Conservation (phyloP, 306 rosid genomes). For the Hylodesmum podocarpum region DNA sequence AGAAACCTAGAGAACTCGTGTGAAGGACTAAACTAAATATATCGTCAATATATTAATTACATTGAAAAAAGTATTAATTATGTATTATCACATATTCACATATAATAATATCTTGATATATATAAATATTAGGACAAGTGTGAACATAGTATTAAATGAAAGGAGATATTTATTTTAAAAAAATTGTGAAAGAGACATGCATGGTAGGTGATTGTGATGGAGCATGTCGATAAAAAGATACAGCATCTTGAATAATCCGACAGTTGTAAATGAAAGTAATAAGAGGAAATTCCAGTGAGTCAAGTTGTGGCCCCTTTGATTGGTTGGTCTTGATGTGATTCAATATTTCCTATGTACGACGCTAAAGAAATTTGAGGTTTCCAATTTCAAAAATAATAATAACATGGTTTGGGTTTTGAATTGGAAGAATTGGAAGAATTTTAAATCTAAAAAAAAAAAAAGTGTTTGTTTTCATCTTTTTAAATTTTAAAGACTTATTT, state of each 20-base stretch:
- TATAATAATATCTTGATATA: no score
- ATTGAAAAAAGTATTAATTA: not conserved
- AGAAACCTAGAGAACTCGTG: not conserved
- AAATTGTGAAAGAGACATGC: not conserved
- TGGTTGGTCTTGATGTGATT: conserved; percentile 2
- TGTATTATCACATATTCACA: not conserved
- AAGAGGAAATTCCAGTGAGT: not conserved
- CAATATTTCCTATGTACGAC: not conserved
- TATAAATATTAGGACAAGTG: not conserved
- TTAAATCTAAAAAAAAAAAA: no score
- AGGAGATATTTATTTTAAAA: not conserved
- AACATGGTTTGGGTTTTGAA: no score
- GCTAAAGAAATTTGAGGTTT: not conserved
- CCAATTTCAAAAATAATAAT: not conserved
- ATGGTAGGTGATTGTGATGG: conserved; percentile 27
- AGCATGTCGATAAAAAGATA: not conserved
- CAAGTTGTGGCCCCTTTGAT: not conserved
- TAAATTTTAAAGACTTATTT: no score
- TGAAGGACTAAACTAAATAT: not conserved
- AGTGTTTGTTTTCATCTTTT: no score
- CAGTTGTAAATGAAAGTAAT: not conserved
- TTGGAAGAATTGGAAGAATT: no score
- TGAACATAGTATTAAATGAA: not conserved
- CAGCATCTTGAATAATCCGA: not conserved
- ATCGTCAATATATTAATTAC: not conserved